Base-by-base conservation (phyloP, 1,139 yeast genomes). In the Lodderomyces metapsilosis region DNA sequence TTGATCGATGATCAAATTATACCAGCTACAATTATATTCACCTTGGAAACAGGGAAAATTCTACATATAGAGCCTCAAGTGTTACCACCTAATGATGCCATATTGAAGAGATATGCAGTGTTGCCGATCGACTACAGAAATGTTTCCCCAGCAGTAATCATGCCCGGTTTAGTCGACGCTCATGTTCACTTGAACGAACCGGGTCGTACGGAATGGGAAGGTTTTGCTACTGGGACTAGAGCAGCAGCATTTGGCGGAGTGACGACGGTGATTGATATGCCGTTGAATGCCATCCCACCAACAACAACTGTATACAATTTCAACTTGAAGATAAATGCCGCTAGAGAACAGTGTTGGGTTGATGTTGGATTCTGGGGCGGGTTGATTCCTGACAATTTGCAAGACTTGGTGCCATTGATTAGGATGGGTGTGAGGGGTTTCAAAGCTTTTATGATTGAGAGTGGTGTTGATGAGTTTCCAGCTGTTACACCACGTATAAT, bases 361-460 rank as follows among this genome's bases (percentile, higher is more conserved):
- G 96, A 91, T 57, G 89, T 87, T 10, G 97, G 89, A 0, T 89
- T 91, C 61, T 91, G 97, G 97, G 98, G 97, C 41, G 98, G 97
- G 0, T 67, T 89, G 49, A 77, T 91, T 30, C 98, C 97, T 4
- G 76, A 74, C 44, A 91, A 91, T 60, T 59, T 83, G 44, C 66
- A 74, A 10, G 82, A 87, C 50, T 70, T 89, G 50, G 68, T 76
- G 18, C 95, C 96, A 0, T 72, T 91, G 51, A 82, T 88, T 45
- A 64, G 79, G 43, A 83, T 87, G 55, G 97, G 97, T 36, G 96
- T 89, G 3, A 73, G 96, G 42, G 97, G 97, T 0, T 89, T 89
- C 67, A 89, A 89, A 59, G 92, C 95, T 27, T 91, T 91, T 54
- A 66, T 89, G 67, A 88, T 89, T 53, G 95, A 88, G 50, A 82